phyloP scores from a whole-genome alignment of 331 rosid species.

The Rosa hybrid region DNA sequence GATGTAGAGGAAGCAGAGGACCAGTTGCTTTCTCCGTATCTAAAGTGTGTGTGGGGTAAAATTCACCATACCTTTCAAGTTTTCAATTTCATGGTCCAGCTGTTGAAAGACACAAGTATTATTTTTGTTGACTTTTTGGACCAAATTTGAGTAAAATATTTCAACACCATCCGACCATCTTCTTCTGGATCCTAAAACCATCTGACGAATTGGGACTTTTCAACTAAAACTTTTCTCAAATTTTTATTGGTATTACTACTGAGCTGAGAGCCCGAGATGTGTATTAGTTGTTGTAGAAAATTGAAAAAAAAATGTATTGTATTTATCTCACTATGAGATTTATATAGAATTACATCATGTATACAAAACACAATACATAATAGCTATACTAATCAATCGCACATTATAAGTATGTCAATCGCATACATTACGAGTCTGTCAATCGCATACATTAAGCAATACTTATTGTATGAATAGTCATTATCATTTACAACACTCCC shows the following conservation, averaged over 20 bases:
- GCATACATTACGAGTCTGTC: too few relatives aligned
- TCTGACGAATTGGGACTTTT: neutral
- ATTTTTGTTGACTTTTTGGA: neutral
- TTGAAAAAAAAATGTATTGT: too few relatives aligned
- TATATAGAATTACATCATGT: too few relatives aligned
- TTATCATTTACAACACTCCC: too few relatives aligned
- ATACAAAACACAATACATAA: too few relatives aligned
- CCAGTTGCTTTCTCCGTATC: neutral
- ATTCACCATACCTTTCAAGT: neutral
- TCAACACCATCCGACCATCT: neutral
- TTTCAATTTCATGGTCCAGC: slow-evolving; percentile 12
- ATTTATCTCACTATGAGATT: too few relatives aligned
- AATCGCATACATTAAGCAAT: too few relatives aligned
- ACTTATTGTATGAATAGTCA: too few relatives aligned
- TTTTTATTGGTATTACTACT: neutral
- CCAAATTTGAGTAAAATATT: neutral
- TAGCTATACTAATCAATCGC: too few relatives aligned
- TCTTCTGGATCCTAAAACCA: neutral
- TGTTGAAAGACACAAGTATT: slow-evolving; percentile 5
- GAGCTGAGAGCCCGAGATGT: neutral
- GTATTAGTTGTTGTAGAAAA: neutral
- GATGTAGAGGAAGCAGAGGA: neutral
- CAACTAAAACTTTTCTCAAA: neutral
- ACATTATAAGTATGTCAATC: too few relatives aligned
- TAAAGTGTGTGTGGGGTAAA: neutral